phyloP scores from a whole-genome alignment of 177 flowering plant species.

The Vitis hybrid region DNA sequence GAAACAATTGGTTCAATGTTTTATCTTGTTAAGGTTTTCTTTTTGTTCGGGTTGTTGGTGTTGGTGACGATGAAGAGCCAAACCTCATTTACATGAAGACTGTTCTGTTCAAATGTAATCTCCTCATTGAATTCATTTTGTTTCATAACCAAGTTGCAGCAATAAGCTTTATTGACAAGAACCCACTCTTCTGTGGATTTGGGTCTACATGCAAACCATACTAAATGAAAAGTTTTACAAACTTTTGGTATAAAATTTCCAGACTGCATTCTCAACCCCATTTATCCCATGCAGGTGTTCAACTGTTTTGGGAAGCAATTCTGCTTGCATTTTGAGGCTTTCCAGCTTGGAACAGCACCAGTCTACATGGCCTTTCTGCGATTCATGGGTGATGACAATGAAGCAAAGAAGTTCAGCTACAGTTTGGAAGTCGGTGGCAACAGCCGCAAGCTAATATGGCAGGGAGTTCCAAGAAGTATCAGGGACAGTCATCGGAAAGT shows the following conservation, averaged over 20 bases:
- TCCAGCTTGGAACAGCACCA: slow-evolving; percentile 33
- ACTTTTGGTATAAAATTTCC: neutral
- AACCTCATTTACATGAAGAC: too few species aligned
- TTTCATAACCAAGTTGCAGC: neutral
- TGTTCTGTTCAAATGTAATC: too few species aligned
- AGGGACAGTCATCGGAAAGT: slow-evolving; percentile 38
- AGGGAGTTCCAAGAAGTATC: slow-evolving; percentile 37
- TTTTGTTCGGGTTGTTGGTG: too few species aligned
- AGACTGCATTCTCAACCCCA: neutral
- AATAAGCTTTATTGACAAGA: neutral
- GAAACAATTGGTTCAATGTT: too few species aligned
- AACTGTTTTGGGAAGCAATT: slow-evolving; percentile 41
- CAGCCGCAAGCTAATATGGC: slow-evolving; percentile 37
- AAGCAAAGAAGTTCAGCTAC: slow-evolving; percentile 36
- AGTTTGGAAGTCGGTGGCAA: slow-evolving; percentile 39
- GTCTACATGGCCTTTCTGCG: slow-evolving; percentile 43
- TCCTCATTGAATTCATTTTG: neutral
- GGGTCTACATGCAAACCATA: too few species aligned
- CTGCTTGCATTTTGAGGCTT: slow-evolving; percentile 45
- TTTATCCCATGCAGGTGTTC: slow-evolving; percentile 25
- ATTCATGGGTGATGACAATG: slow-evolving; percentile 42
- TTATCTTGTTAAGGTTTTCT: too few species aligned
- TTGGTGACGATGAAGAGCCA: too few species aligned
- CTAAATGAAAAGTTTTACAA: neutral
- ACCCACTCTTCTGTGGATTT: neutral